Base-by-base conservation (phyloP, 345 rosid genomes). In the Isatis tinctoria region DNA sequence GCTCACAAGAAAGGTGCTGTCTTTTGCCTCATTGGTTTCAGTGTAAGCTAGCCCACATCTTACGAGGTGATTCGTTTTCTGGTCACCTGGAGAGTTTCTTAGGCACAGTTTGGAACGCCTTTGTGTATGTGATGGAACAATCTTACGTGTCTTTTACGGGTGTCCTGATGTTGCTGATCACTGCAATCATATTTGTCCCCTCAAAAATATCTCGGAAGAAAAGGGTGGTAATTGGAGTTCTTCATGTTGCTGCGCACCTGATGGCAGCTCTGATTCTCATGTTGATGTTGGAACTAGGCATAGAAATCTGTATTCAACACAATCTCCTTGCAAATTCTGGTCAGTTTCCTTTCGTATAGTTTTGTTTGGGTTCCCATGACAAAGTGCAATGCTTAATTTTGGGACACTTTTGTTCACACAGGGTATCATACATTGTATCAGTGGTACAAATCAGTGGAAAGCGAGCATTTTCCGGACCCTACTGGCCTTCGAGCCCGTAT, bases 401-500 rank as follows among this genome's bases (percentile, higher is more conserved):
- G 66, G 1, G 37, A 41, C 58, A 32, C 17, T 24, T 57, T 70
- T 58, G 53, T 24, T 53, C 35, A 47, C 77, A 33, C 84, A 95
- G 99, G 99, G 74, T 95, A 95, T 78, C 99, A 95, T 80, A 73
- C 96, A 17, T 82, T 95, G 71, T 95, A 90, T 60, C 88, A 92
- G 87, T 95, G 99, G 99, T 95, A 95, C 85, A 88, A 77, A 80
- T 67, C 92, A 26, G 94, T 95, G 77, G 99, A 95, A 80, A 90
- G 76, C 22, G 94, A 95, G 81, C 99, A 95, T 79, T 95, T 95
- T 76, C 99, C 99, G 0, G 99, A 95, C 82, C 99, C 99, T 60
- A 92, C 97, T 69, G 99, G 98, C 43, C 99, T 95, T 81, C 86
- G 99, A 80, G 82, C 90, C 27, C 93, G 99, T 61, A 87, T 95